Evolutionary conservation across 192 early-diverging fungal genomes (phyloP), one percentile per base, ranked within the genome.

Genomic region (Podochytrium sp.): DNA sequence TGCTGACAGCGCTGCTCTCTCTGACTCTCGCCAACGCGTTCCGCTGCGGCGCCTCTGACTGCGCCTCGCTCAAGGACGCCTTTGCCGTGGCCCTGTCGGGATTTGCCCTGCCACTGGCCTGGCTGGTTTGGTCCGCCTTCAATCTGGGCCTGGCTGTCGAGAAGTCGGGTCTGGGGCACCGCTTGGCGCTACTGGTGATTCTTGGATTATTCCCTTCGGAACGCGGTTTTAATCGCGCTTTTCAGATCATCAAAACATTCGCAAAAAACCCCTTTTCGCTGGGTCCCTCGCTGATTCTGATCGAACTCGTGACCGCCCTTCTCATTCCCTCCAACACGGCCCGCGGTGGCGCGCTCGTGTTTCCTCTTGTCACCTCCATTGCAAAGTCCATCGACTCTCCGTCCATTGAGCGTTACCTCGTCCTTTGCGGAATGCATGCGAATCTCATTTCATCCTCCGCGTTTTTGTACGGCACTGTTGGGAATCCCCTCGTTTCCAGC

Each of bases 331-430:
- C 25, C 23, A 75, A 69, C 39, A 89, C 89, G 0, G 92, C 92
- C 16, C 85, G 92, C 39, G 92, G 92, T 34, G 92, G 92, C 16
- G 88, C 92, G 6, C 91, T 94, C 30, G 78, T 94, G 2, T 83
- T 90, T 34, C 92, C 92, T 0, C 85, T 94, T n/a, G 90, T 93
- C 25, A 78, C 80, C 34, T 89, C 91, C 0, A 80, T 94, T 37
- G 83, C 85, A 30, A 64, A 79, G 6, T 79, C 88, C 33, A 77
- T 92, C 0, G 86, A 77, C 3, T 78, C 73, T n/a, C 84, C 82
- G 1, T 63, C 63, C 18, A 57, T 85, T 0, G 90, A 90, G 34
- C 82, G 78, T 14, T 92, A 87, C 50, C 77, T 93, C 25, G 81
- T 85, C 12, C 78, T 92, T 39, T 84, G 85, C 12, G 91, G 88